Evolutionary conservation across 2,329 filamentous ascomycete genomes (phyloP), one percentile per base, ranked within the genome.

Genomic region (Ceratocystis variospora): DNA sequence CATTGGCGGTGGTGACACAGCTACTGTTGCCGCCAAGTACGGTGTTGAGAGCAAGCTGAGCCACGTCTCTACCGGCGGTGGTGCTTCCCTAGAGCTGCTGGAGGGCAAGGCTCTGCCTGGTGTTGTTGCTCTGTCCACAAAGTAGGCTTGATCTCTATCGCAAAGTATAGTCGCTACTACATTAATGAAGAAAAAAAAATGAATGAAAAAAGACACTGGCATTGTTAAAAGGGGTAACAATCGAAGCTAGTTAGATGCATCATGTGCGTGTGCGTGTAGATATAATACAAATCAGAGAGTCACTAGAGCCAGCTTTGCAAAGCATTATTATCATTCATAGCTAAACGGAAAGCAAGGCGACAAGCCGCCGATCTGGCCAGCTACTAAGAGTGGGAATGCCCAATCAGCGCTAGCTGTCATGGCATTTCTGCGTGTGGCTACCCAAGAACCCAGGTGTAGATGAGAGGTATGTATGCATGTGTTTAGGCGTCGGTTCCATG

Each of bases 31-130:
- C 65, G 93, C 92, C 77, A 96, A 99, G 83, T 99, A 96, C 77
- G 87, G 87, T 66, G 93, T 90, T 70, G 94, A 99, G 83, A 86
- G 90, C 78, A 95, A 97, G 86, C 84, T 97, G 74, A 96, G 91
- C 81, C 94, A 99, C 80, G 94, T 99, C 70, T 96, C 91, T 63
- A 99, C 94, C 41, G 94, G 94, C 72, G 94, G 94, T 74, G 94
- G 94, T 79, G 94, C 94, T 71, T 93, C 88, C 72, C 82, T 99
- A 74, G 94, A 99, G 83, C 81, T 99, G 73, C 86, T 99, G 70
- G 94, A 99, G 84, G 94, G 94, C 78, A 99, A 99, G 85, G 93
- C 90, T 70, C 83, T 99, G 74, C 94, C 94, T 67, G 94, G 94
- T 81, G 92, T 99, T 70, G 81, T 83, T 74, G 93, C 93, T 72